Evolutionary conservation across 2,329 filamentous ascomycete genomes (phyloP), one percentile per base, ranked within the genome.

Genomic region (Aspergillus sergii): DNA sequence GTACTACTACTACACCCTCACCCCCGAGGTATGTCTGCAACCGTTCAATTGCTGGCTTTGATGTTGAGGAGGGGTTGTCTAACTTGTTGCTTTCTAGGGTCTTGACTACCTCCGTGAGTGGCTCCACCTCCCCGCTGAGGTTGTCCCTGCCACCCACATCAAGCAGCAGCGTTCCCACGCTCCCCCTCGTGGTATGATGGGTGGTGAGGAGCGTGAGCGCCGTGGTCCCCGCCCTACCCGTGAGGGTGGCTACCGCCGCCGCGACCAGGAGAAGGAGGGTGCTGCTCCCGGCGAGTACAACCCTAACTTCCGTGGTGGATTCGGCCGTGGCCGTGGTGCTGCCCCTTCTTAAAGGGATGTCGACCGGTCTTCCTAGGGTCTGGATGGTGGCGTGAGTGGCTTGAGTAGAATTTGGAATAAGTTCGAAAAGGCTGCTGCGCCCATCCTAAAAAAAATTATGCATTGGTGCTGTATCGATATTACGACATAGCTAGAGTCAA

Each of bases 1-100:
- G 86, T 97, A 94, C 89, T 97, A 98, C 91, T 99, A 99, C 92
- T 99, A 99, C 91, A 97, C 95, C 84, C 91, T 99, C 84, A 97
- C 94, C 82, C 92, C 94, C 80, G 94, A 98, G 75, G 72, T 74
- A 73, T 30, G 72, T 64, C 57, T n/a, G 10, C 28, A 4, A 34
- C 16, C 3, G 14, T 32, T 32, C 48, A 34, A 32, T 51, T 23
- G 5, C 8, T 32, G 10, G 11, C 0, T 6, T 32, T 2, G 1
- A 16, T 9, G 34, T 12, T 14, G 19, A 32, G 7, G 12, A 58
- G 43, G 34, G 30, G 48, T 57, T 30, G 57, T 63, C 53, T 60
- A 50, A 64, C 30, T 34, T 45, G 59, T 28, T 36, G 26, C n/a
- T n/a, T 39, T 26, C 21, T 34, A 74, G 89, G 95, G 95, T 86